These are phyloP conservation scores for Eimeria nieschulzi DNA, from an alignment of 169 alveolate species.

Conservation along the genomic window DNA sequence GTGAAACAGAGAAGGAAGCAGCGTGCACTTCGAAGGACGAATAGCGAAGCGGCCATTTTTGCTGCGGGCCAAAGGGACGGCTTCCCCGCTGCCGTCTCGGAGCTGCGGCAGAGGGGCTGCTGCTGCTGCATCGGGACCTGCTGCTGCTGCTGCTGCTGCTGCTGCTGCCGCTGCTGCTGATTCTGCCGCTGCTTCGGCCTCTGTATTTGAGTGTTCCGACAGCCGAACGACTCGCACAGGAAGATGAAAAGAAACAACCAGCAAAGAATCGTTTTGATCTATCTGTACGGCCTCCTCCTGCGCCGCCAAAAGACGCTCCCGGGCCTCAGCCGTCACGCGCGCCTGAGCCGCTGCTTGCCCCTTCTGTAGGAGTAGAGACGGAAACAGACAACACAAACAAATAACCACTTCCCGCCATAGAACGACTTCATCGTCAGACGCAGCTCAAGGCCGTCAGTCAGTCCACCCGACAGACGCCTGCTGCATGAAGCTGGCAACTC, in stretches of 20 bases:
- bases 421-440: no score
- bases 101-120: slow-evolving; percentile 1
- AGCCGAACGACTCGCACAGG: slow-evolving; percentile 48
- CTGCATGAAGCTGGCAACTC: no score
- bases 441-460: no score
- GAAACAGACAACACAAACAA: neutral
- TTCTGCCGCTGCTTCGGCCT: neutral
- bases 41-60: neutral
- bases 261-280: slow-evolving; percentile 50
- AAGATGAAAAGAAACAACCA: slow-evolving; percentile 40
- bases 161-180: slow-evolving; percentile 14
- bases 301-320: slow-evolving; percentile 28
- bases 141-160: neutral
- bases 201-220: neutral
- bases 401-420: neutral
- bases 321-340: slow-evolving; percentile 17
- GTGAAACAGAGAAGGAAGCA: slow-evolving; percentile 38
- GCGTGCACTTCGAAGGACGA: slow-evolving; percentile 23
- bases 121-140: slow-evolving; percentile 1
- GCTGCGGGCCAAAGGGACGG: slow-evolving; percentile 11
- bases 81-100: slow-evolving; percentile 53
- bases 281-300: slow-evolving; percentile 25
- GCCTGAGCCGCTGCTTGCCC: neutral
- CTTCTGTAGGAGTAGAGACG: neutral
- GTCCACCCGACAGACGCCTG: no score